Evolutionary conservation across 805 yeast species (phyloP), one percentile per base, ranked within the genome.

Genomic region (Kazachstania kunashirensis): DNA sequence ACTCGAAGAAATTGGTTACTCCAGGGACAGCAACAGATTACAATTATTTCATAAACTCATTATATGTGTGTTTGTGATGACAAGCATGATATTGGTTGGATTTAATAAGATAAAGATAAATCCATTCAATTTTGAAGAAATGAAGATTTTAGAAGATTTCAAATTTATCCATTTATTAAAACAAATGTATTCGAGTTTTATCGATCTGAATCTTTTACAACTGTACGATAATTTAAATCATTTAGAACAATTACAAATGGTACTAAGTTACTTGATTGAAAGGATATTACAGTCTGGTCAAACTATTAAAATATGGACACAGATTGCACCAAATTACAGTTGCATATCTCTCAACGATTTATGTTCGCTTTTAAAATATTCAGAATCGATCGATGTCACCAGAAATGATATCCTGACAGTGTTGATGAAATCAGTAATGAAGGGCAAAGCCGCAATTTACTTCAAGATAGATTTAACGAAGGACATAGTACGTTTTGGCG

Each of bases 61-160:
- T 10, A 29, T 54, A 2, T 33, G 49, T 4, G 55, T 50, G 1
- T 50, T 50, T 35, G 41, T 54, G 6, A 40, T 55, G 9, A 38
- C 54, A 21, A 48, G 45, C 29, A 46, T 55, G 44, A 36, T 53
- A 2, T 29, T 48, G 15, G 34, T 44, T 13, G 38, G 33, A 16
- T 28, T 31, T 5, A 24, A 37, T 21, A 41, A 35, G 17, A 36
- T 38, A 11, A 36, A 38, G 7, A 45, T 57, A 17, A 46, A 49
- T 33, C 62, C 62, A 3, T 57, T 57, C 34, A 58, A 51, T 34
- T 46, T 43, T 24, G 60, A 57, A 28, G 57, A 54, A 39, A 25
- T 55, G 7, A 52, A 47, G 28, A 41, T 53, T 18, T 5, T 29
- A 17, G 39, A 43, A n/a, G 33, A 45, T 2, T 28, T 27, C 9